Evolutionary conservation across 306 rosid genomes (phyloP).

Genomic region (Cucumis melo): DNA sequence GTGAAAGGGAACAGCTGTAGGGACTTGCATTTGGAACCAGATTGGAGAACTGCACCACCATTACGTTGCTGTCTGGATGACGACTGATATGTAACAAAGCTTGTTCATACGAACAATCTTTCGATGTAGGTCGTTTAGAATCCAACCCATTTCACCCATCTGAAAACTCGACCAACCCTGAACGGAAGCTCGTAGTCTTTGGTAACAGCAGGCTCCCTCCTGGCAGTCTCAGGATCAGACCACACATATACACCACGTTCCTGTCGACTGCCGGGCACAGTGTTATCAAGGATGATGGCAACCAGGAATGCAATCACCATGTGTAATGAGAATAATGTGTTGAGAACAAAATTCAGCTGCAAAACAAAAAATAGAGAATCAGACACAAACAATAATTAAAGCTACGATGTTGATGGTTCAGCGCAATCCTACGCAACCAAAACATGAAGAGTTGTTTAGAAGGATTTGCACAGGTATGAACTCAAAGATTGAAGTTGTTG

Average conservation of each 20-base stretch:
- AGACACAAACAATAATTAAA: background rate
- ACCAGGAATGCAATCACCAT: slow-evolving; percentile 85
- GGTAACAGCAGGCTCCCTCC: slow-evolving; percentile 67
- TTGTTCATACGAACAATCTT: background rate
- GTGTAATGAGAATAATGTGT: slow-evolving; percentile 66
- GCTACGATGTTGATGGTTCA: background rate
- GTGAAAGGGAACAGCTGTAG: background rate
- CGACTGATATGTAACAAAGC: background rate
- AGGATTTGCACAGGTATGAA: background rate
- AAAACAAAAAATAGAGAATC: background rate
- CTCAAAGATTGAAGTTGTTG: background rate
- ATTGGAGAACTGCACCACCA: background rate
- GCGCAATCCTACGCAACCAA: background rate
- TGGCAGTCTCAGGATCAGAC: slow-evolving; percentile 71
- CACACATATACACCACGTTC: slow-evolving; percentile 97
- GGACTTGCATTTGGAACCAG: background rate
- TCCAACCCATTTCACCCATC: slow-evolving; percentile 99
- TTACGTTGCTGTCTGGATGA: background rate
- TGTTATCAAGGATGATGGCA: slow-evolving; percentile 81
- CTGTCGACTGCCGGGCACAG: slow-evolving; percentile 87
- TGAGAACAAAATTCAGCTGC: slow-evolving; percentile 70
- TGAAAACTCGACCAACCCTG: slow-evolving; percentile 68
- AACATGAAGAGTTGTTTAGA: background rate
- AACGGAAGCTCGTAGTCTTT: slow-evolving; percentile 80
- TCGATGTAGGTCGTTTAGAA: slow-evolving; percentile 9